Percentiles rank a stretch among this genome's conserved stretches.
Conservation (phyloP, 768 basidiomycete species). For the Sporobolomyces roseus region DNA sequence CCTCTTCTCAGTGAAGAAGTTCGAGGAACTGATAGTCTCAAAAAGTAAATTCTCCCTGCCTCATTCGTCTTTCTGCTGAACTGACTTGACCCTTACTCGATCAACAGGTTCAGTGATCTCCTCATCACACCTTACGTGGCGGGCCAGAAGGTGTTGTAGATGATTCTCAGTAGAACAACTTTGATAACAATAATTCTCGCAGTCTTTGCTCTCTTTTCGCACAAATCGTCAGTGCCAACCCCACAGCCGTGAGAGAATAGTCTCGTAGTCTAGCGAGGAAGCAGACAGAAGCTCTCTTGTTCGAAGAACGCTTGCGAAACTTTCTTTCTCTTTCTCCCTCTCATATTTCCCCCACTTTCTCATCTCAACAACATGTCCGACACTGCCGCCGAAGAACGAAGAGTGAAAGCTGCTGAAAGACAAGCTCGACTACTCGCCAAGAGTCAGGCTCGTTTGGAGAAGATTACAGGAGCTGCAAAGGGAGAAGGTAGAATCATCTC, state of each 20-base stretch:
- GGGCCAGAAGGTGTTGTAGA: constrained; percentile 26
- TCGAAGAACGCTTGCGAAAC: too few relatives aligned
- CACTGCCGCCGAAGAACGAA: constrained; percentile 20
- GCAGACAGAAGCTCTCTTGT: too few relatives aligned
- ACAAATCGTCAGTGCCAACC: too few relatives aligned
- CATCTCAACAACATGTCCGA: not conserved
- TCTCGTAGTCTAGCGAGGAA: too few relatives aligned
- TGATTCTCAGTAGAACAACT: too few relatives aligned
- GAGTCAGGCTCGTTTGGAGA: constrained; percentile 26
- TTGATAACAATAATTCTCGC: too few relatives aligned
- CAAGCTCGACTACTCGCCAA: constrained; percentile 39
- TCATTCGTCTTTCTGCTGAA: too few relatives aligned
- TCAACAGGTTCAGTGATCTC: constrained; percentile 42
- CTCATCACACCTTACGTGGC: constrained; percentile 43
- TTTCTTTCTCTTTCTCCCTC: not conserved
- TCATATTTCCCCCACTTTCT: not conserved
- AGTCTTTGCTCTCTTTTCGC: too few relatives aligned
- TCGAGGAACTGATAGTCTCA: constrained; percentile 86
- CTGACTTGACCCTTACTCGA: not conserved
- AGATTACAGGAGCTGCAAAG: constrained; percentile 36
- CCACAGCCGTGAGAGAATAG: too few relatives aligned
- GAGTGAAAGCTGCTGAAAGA: constrained; percentile 11
- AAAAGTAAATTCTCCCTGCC: constrained; percentile 49
- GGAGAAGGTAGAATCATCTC: constrained; percentile 35
- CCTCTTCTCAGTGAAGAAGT: constrained; percentile 96